phyloP scores from a whole-genome alignment of 805 yeast genomes.

The Yamadazyma sp. region DNA sequence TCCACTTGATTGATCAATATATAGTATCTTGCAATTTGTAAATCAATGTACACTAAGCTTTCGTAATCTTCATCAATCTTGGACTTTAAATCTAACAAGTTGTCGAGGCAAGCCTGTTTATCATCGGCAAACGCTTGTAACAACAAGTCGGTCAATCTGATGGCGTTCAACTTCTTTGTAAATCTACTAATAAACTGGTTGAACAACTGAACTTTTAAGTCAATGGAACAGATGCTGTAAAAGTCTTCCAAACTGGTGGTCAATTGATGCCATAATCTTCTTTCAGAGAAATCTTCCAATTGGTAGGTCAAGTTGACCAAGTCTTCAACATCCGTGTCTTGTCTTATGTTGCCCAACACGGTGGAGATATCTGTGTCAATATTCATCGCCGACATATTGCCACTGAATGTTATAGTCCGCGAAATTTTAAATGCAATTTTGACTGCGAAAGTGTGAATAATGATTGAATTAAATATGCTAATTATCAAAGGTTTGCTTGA shows the following conservation, averaged over 20 bases:
- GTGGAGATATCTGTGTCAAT: constrained; percentile 42
- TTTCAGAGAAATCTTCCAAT: constrained; percentile 81
- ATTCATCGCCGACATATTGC: constrained; percentile 32
- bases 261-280: constrained; percentile 94
- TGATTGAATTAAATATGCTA: constrained; percentile 1
- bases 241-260: constrained; percentile 65
- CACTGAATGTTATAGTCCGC: too few species aligned
- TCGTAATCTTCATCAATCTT: constrained; percentile 45
- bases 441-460: too few species aligned
- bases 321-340: constrained; percentile 60
- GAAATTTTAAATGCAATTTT: too few species aligned
- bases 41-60: constrained; percentile 45
- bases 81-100: constrained; percentile 36
- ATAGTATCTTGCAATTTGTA: constrained; percentile 75
- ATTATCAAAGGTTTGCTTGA: constrained; percentile 18
- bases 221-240: constrained; percentile 39
- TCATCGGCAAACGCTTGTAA: constrained; percentile 45
- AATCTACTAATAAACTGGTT: constrained; percentile 68
- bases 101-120: constrained; percentile 30
- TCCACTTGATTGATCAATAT: constrained; percentile 51
- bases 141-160: constrained; percentile 75
- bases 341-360: constrained; percentile 59
- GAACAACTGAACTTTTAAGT: constrained; percentile 64
- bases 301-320: constrained; percentile 60
- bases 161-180: constrained; percentile 69